Base-by-base conservation (phyloP, 371 early-diverging fungal genomes). In the Apophysomyces ossiformis region DNA sequence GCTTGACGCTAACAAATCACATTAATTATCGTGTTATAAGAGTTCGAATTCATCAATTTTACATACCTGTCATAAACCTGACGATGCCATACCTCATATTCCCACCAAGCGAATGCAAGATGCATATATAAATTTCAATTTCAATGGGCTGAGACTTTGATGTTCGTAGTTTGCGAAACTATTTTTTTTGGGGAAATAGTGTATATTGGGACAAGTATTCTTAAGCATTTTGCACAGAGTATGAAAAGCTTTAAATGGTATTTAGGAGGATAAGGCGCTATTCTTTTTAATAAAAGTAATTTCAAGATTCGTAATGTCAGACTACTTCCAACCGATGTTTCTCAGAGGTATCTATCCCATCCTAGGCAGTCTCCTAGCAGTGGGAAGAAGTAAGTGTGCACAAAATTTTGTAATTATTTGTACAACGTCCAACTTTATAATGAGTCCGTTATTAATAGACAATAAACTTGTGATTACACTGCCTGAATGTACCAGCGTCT, bases 141-240 rank as follows among this genome's bases (percentile, higher is more conserved):
- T n/a, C n/a, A n/a, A n/a, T n/a, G n/a, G n/a, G n/a, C n/a, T n/a
- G n/a, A n/a, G n/a, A n/a, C n/a, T n/a, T n/a, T n/a, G n/a, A n/a
- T n/a, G n/a, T n/a, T n/a, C n/a, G n/a, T n/a, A n/a, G n/a, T n/a
- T n/a, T n/a, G n/a, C n/a, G n/a, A n/a, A n/a, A n/a, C n/a, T n/a
- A n/a, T n/a, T n/a, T n/a, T n/a, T n/a, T n/a, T n/a, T n/a, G n/a
- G n/a, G n/a, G n/a, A n/a, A n/a, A n/a, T n/a, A n/a, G n/a, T n/a
- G n/a, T n/a, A n/a, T n/a, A n/a, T n/a, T n/a, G n/a, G n/a, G n/a
- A n/a, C n/a, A n/a, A n/a, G 16, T 45, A 16, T 45, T 45, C 45
- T 45, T 45, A 45, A 45, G 45, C 45, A 45, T 12, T 45, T 45
- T 45, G 16, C 45, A 45, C 45, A 45, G 45, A 12, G 45, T 45